Evolutionary conservation across 2,329 filamentous ascomycete species (phyloP).

Genomic region (Lasiodiplodia gonubiensis): DNA sequence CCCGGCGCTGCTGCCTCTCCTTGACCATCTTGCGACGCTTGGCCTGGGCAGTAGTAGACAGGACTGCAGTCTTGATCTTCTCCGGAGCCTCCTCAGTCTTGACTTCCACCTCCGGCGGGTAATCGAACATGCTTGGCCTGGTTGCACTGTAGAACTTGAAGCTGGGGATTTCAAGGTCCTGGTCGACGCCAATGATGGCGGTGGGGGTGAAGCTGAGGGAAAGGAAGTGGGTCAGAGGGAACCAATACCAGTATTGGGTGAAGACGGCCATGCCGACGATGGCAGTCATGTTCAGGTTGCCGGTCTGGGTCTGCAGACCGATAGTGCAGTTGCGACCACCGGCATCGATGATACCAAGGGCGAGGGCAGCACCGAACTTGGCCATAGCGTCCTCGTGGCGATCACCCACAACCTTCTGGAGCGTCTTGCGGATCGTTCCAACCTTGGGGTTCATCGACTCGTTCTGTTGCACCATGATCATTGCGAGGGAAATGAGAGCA

Average conservation of each 20-base stretch:
- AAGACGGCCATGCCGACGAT: slow-evolving; percentile 98
- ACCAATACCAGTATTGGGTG: slow-evolving; percentile 99
- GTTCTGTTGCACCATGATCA: slow-evolving; percentile 99
- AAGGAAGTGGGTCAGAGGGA: slow-evolving; percentile 97
- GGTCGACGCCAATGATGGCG: slow-evolving; percentile 90
- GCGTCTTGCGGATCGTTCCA: slow-evolving; percentile 83
- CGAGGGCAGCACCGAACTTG: slow-evolving; percentile 94
- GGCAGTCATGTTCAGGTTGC: slow-evolving; percentile 97
- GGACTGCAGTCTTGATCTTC: slow-evolving; percentile 90
- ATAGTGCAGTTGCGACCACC: slow-evolving; percentile 99
- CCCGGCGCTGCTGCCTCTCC: slow-evolving; percentile 83
- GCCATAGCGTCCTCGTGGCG: slow-evolving; percentile 99
- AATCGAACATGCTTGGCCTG: slow-evolving; percentile 94
- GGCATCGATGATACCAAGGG: slow-evolving; percentile 95
- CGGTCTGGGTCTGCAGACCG: slow-evolving; percentile 94
- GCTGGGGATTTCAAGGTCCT: slow-evolving; percentile 88
- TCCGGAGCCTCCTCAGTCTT: slow-evolving; percentile 93
- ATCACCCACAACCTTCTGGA: slow-evolving; percentile 92
- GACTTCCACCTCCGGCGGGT: slow-evolving; percentile 93
- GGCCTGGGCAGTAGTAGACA: slow-evolving; percentile 96
- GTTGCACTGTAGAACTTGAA: slow-evolving; percentile 97
- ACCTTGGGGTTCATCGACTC: slow-evolving; percentile 99
- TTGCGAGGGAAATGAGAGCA: slow-evolving; percentile 88
- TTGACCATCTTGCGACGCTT: slow-evolving; percentile 94
- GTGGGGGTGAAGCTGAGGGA: slow-evolving; percentile 97